These are phyloP conservation scores for Nemania diffusa DNA, from an alignment of 2,329 filamentous ascomycete species.

Conservation along the genomic window DNA sequence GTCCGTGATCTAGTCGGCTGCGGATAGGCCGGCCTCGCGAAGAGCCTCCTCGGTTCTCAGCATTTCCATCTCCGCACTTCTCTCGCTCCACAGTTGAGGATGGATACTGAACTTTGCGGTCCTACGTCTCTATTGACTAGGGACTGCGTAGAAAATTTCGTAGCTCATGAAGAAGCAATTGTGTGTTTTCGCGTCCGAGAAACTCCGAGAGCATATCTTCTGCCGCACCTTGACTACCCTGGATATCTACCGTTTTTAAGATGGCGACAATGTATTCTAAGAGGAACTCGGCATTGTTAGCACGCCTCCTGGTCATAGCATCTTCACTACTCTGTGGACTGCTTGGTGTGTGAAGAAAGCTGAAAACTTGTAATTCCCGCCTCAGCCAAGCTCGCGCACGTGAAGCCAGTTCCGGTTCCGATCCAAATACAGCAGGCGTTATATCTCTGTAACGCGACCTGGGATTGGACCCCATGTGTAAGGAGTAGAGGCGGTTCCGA, in stretches of 20 bases:
- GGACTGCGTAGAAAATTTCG: slow-evolving; percentile 85
- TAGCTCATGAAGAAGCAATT: slow-evolving; percentile 85
- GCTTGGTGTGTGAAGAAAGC: slow-evolving; percentile 66
- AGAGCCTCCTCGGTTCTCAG: neutral
- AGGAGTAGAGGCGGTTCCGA: slow-evolving; percentile 74
- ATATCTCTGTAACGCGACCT: slow-evolving; percentile 81
- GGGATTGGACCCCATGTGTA: slow-evolving; percentile 84
- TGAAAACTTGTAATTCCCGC: slow-evolving; percentile 85
- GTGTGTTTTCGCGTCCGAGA: slow-evolving; percentile 76
- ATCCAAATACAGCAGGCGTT: slow-evolving; percentile 72
- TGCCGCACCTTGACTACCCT: slow-evolving; percentile 79
- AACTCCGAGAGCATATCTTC: slow-evolving; percentile 84
- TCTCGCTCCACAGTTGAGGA: slow-evolving; percentile 22
- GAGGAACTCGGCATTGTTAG: slow-evolving; percentile 82
- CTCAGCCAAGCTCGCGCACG: slow-evolving; percentile 84
- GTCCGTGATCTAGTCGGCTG: slow-evolving; percentile 27
- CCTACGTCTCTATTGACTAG: slow-evolving; percentile 81
- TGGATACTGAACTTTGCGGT: slow-evolving; percentile 78
- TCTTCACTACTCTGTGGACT: slow-evolving; percentile 39
- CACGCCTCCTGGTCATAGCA: slow-evolving; percentile 55
- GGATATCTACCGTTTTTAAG: slow-evolving; percentile 83
- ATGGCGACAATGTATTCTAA: slow-evolving; percentile 88
- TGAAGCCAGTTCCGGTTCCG: slow-evolving; percentile 74
- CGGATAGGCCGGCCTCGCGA: slow-evolving; percentile 9
- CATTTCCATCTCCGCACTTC: slow-evolving; percentile 13